Evolutionary conservation across 805 yeast species (phyloP).

Genomic region (Kodamaea neixiangensis): DNA sequence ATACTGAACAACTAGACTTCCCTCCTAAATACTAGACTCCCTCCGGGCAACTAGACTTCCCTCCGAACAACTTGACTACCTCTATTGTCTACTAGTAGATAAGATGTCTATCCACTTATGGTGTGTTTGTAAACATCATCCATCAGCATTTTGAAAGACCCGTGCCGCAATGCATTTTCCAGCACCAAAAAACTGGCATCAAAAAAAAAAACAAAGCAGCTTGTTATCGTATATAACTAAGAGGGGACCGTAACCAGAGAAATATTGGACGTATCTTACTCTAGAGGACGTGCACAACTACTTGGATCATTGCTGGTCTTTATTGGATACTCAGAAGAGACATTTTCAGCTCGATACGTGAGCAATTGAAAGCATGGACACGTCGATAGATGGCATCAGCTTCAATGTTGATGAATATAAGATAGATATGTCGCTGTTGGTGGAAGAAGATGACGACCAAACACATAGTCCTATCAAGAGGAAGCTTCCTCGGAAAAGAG

Average conservation of each 20-base stretch:
- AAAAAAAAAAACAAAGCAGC: neutral
- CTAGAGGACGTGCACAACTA: too few relatives aligned
- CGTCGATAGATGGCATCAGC: neutral
- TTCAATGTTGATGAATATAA: constrained; percentile 21
- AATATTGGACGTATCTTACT: too few relatives aligned
- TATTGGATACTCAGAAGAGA: too few relatives aligned
- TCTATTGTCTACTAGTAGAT: neutral
- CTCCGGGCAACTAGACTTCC: too few relatives aligned
- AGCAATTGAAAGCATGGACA: neutral
- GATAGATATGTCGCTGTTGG: constrained; percentile 21
- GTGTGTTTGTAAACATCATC: constrained; percentile 12
- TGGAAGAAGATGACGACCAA: constrained; percentile 7
- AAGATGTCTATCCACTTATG: neutral
- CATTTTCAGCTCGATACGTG: neutral
- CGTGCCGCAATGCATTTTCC: neutral
- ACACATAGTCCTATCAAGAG: constrained; percentile 6
- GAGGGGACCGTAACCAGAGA: too few relatives aligned
- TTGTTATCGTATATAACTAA: neutral
- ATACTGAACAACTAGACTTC: too few relatives aligned
- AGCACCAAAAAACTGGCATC: neutral
- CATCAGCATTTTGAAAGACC: neutral
- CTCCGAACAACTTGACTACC: too few relatives aligned
- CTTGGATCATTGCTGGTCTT: too few relatives aligned
- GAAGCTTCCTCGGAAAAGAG: neutral
- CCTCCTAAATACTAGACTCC: too few relatives aligned